Conservation (phyloP, 2,329 filamentous ascomycete species). For the Ascochyta koolunga region DNA sequence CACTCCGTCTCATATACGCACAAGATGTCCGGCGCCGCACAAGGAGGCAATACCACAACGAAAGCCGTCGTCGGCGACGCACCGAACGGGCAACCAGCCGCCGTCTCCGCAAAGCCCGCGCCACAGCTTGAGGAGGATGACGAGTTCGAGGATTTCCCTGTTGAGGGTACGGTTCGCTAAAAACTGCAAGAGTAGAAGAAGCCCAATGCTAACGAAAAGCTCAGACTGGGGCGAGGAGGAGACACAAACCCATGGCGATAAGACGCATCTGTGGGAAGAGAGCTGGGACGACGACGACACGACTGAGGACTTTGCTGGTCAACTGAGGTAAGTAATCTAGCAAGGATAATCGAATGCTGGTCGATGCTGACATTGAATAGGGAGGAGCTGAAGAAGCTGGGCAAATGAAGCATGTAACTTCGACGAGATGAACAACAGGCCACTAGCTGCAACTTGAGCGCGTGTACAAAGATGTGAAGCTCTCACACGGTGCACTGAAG, state of each 20-base stretch:
- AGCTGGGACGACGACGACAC: constrained; percentile 99
- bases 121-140: constrained; percentile 91
- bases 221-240: constrained; percentile 90
- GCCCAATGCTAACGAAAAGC: constrained; percentile 14
- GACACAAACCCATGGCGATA: constrained; percentile 78
- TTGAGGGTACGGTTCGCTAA: constrained; percentile 72
- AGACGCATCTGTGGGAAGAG: constrained; percentile 95
- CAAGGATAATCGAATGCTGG: background rate
- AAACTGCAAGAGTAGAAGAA: background rate
- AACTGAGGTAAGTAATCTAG: constrained; percentile 75
- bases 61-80: constrained; percentile 44
- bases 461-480: background rate
- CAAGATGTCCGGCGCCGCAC: constrained; percentile 57
- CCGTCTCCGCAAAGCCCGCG: constrained; percentile 57
- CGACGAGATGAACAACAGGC: constrained; percentile 5
- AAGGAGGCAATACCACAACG: constrained; percentile 47
- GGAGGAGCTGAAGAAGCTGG: constrained; percentile 94
- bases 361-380: constrained; percentile 51
- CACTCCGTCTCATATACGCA: background rate
- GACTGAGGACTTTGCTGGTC: constrained; percentile 92
- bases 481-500: background rate
- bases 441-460: background rate
- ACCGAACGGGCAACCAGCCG: constrained; percentile 27
- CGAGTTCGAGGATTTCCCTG: constrained; percentile 98
- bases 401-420: constrained; percentile 57